Base-by-base conservation (phyloP, 192 early-diverging fungal species). In the Lunasporangiospora selenospora region DNA sequence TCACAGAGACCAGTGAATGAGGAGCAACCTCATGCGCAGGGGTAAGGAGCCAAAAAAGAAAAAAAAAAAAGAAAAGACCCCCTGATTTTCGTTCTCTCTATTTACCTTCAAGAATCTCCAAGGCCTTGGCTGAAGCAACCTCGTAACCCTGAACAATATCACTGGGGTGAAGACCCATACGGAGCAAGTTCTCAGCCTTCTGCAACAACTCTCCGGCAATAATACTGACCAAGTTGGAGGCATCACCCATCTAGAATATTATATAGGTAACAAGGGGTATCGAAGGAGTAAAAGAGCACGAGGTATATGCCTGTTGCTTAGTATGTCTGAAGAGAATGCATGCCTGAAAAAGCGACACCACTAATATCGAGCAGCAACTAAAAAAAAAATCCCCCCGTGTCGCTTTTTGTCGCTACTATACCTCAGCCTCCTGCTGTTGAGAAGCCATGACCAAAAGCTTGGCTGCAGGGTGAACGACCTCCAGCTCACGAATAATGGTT, bases 391-490 rank as follows among this genome's bases (percentile, higher is more conserved):
- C 37, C 27, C 21, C 44, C 15, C 18, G 13, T 19, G 33, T n/a
- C n/a, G n/a, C n/a, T n/a, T n/a, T n/a, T n/a, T n/a, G 24, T 39
- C 23, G 6, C 27, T 15, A 12, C 30, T 53, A 29, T 65, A 91
- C 89, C 84, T 99, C 97, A 5, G 90, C 84, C 77, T 99, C 97
- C 78, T 99, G 97, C 78, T 98, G 95, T 77, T 98, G 95, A 55
- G 90, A 93, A 34, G 94, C 95, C 90, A 95, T 89, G 31, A 99
- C 97, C 43, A 99, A 73, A 48, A 99, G 81, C 84, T 95, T 95
- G 41, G 95, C 97, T 3, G 97, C 97, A 6, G 97, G 97, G 77
- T 99, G 97, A 32, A 98, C 89, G 48, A 99, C 95, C 67, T 99
- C 97, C 47, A 99, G 84, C 76, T 98, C 97, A 66, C 89, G 88